Base-by-base conservation (phyloP, 257 asterid species). In the Schizonepeta tenuifolia region DNA sequence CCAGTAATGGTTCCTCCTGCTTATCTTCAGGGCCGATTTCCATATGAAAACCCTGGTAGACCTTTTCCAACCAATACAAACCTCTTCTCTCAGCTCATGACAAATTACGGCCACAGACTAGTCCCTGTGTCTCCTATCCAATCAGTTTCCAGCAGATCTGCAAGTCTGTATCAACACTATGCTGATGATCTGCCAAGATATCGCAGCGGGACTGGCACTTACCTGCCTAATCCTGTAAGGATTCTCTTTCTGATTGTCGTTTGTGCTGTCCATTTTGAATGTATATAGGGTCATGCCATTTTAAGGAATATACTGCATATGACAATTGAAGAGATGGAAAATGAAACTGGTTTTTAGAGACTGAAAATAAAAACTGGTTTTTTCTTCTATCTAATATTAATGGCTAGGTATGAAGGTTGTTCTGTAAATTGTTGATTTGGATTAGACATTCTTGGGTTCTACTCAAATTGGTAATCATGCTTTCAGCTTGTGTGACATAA, bases 151-250 rank as follows among this genome's bases (percentile, higher is more conserved):
- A 69, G 66, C 73, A 84, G 92, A 79, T 89, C 94, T 75, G 82
- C 86, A 35, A 86, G 82, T 79, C 72, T 85, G 70, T 95, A 85
- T 84, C 99, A 83, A 69, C 84, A 47, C 22, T 86, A 82, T 76
- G 77, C 78, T 28, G 98, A 95, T 74, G 97, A 87, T 63, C 73
- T 87, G 82, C 98, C 97, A 28, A 85, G 96, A 82, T 85, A 85
- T 68, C 96, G 96, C 64, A 86, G 89, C 21, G 99, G 99, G 82
- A 95, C 99, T 22, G 99, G 99, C 75, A 92, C 97, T 40, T 95
- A 92, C 83, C 86, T 92, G 78, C 99, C 99, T 20, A 90, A 92
- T 87, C 97, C 95, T 73, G 99, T 95, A 83, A 92, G 98, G n/a
- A 71, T 78, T 13, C 28, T 72, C 69, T 46, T 57, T 72, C 11